Evolutionary conservation across 2,329 filamentous ascomycete species (phyloP).

Genomic region (Fusarium anguioides): DNA sequence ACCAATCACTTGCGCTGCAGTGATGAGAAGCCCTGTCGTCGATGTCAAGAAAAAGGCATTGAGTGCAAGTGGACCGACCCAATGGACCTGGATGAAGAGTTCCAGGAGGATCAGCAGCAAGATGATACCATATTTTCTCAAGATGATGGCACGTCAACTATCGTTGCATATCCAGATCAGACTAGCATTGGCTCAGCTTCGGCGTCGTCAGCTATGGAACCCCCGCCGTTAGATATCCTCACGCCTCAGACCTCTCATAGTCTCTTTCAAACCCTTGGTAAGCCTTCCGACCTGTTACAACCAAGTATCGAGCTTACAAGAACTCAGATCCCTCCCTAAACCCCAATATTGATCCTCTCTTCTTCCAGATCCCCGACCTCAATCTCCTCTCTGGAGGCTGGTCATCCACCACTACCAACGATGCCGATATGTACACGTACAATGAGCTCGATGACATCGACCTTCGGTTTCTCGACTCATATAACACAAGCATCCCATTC

Average conservation of each 20-base stretch:
- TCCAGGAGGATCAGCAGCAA: slow-evolving; percentile 14
- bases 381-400: slow-evolving; percentile 36
- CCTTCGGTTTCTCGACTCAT: slow-evolving; percentile 48
- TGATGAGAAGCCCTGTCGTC: slow-evolving; percentile 47
- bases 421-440: slow-evolving; percentile 16
- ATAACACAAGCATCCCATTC: slow-evolving; percentile 48
- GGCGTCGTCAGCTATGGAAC: slow-evolving; percentile 11
- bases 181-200: neutral
- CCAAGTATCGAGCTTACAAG: neutral
- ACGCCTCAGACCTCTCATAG: slow-evolving; percentile 24
- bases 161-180: neutral
- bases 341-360: slow-evolving; percentile 9
- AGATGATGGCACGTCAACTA: neutral
- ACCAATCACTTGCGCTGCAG: slow-evolving; percentile 47
- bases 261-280: slow-evolving; percentile 28
- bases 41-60: slow-evolving; percentile 44
- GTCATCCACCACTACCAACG: neutral
- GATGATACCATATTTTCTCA: slow-evolving; percentile 7
- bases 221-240: slow-evolving; percentile 8
- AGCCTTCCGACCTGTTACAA: accelerated
- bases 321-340: slow-evolving; percentile 6
- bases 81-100: slow-evolving; percentile 11
- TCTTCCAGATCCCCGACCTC: slow-evolving; percentile 33
- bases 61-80: slow-evolving; percentile 43
- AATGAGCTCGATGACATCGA: slow-evolving; percentile 49